phyloP scores from a whole-genome alignment of 805 yeast genomes.

The Metschnikowia hibisci region DNA sequence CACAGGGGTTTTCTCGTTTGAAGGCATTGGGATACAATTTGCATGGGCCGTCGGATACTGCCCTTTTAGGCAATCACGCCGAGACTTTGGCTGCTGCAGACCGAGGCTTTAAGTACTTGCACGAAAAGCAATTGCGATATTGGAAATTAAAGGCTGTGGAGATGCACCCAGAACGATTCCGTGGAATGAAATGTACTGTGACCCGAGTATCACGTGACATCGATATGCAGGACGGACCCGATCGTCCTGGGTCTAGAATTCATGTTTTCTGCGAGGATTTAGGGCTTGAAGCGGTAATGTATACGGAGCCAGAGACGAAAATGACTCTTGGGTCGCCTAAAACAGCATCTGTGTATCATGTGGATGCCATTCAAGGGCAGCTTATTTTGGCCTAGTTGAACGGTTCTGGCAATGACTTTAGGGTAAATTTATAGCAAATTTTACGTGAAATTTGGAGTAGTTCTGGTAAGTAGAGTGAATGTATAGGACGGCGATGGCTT shows the following conservation, averaged over 20 bases:
- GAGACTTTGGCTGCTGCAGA: conserved; percentile 16
- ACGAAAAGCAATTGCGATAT: conserved; percentile 16
- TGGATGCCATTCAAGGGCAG: conserved; percentile 38
- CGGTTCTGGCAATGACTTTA: too few relatives aligned
- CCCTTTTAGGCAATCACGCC: conserved; percentile 16
- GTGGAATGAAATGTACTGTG: conserved; percentile 39
- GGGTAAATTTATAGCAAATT: too few relatives aligned
- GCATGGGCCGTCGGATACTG: conserved; percentile 27
- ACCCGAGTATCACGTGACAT: conserved; percentile 19
- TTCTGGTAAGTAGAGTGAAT: too few relatives aligned
- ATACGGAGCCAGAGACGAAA: conserved; percentile 16
- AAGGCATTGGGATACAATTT: conserved; percentile 33
- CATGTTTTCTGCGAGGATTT: conserved; percentile 41
- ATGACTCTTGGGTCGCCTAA: conserved; percentile 43
- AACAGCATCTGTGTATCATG: conserved; percentile 40
- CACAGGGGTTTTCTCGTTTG: conserved; percentile 22
- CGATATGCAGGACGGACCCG: conserved; percentile 1
- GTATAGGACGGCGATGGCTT: too few relatives aligned
- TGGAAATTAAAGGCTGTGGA: conserved; percentile 26
- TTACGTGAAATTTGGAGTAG: too few relatives aligned
- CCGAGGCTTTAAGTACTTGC: conserved; percentile 15
- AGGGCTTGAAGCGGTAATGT: conserved; percentile 44
- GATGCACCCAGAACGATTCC: conserved; percentile 8
- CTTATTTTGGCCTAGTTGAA: conserved; percentile 35
- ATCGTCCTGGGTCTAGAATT: neutral